Evolutionary conservation across 176 grass and related monocot genomes (phyloP), one percentile per base, ranked within the genome.

Genomic region (Phoenix dactylifera): DNA sequence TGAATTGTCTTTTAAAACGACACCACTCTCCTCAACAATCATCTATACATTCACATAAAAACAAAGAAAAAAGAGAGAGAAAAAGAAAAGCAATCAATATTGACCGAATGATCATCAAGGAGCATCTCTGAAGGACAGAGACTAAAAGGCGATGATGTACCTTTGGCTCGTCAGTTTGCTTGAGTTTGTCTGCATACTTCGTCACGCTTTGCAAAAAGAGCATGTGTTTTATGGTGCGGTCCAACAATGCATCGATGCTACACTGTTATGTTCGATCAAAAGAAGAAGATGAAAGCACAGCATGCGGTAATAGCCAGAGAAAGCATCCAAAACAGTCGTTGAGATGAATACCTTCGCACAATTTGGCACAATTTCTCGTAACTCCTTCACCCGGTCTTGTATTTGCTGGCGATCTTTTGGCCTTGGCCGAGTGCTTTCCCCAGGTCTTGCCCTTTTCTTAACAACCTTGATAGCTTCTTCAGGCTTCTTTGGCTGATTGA

Each of bases 241-340:
- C 88, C 87, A 98, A 81, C 64, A 98, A 89, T 89, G 94, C 79
- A 71, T 98, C 94, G 83, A 98, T 98, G 82, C 94, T 98, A 83
- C 94, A 98, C 94, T 98, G 93, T 74, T 88, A 70, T 10, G 53
- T 64, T 39, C 50, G 22, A 66, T 50, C 51, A 65, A 57, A 62
- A 66, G 2, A 73, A 25, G 68, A 7, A 57, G 62, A 22, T 5
- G 67, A 60, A 76, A 24, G 16, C 2, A 75, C 16, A 63, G 63
- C 32, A 29, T 9, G 28, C 4, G 1, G 28, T 30, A 30, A 30
- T 19, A 26, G 35, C 9, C 26, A 55, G 15, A 23, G 60, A 26
- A 60, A 62, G 23, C 51, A 12, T 15, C 26, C n/a, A 16, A 10
- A 57, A 63, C 24, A 65, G 0, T n/a, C 49, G 54, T 6, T 63